A percentile compares a stretch with the other conserved stretches of the same genome.
These are phyloP conservation scores for Penicillium sp. DNA, from an alignment of 2,329 filamentous ascomycete species.

Conservation along the genomic window DNA sequence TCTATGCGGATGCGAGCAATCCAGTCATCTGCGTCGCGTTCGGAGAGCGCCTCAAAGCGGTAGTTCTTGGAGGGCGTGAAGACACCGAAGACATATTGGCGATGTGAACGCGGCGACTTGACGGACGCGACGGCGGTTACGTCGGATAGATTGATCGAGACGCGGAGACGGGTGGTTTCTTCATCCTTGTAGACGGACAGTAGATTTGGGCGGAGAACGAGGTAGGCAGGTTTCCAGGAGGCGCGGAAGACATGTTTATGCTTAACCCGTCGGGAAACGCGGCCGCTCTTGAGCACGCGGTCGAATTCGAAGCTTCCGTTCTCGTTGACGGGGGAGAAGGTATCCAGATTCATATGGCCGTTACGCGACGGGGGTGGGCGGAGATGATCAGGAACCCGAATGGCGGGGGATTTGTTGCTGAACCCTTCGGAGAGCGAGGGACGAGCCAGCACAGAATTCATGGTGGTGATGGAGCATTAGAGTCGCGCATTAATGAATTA, in stretches of 20 bases:
- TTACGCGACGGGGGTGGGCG: conserved; percentile 32
- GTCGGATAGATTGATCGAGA: conserved; percentile 85
- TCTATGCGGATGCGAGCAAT: conserved; percentile 76
- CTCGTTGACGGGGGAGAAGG: conserved; percentile 84
- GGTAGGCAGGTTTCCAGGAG: conserved; percentile 86
- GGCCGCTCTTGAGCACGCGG: conserved; percentile 85
- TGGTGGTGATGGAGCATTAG: conserved; percentile 16
- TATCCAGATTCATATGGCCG: conserved; percentile 58
- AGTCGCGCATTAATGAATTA: background rate
- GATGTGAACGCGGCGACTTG: conserved; percentile 84
- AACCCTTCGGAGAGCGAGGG: conserved; percentile 25
- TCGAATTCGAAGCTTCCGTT: conserved; percentile 97
- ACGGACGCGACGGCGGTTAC: conserved; percentile 87
- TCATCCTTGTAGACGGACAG: conserved; percentile 92
- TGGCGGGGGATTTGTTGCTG: conserved; percentile 23
- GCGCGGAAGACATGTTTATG: conserved; percentile 81
- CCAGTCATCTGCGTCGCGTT: conserved; percentile 81
- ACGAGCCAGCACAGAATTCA: conserved; percentile 25
- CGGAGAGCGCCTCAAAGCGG: conserved; percentile 76
- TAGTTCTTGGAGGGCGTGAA: conserved; percentile 91
- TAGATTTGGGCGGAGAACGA: conserved; percentile 86
- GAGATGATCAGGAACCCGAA: conserved; percentile 29
- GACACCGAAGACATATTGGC: conserved; percentile 84
- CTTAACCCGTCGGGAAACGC: conserved; percentile 82
- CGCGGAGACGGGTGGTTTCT: conserved; percentile 83